These are phyloP conservation scores for Rhododendron henanense DNA, from an alignment of 148 eudicot species.

Conservation along the genomic window DNA sequence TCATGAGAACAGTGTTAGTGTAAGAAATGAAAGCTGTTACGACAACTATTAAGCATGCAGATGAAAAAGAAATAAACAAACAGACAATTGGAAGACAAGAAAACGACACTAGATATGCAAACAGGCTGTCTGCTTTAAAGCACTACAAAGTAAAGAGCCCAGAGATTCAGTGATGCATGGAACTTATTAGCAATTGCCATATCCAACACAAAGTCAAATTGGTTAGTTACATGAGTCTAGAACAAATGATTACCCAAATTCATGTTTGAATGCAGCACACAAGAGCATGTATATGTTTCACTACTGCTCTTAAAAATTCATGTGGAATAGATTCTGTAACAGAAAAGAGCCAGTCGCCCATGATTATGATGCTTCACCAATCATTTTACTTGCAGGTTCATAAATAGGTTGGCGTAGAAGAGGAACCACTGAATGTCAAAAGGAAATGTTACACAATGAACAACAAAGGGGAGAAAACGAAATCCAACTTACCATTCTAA, in stretches of 20 bases:
- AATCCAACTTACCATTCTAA: slow-evolving; percentile 53
- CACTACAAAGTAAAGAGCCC: neutral
- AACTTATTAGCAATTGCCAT: neutral
- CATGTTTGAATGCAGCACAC: neutral
- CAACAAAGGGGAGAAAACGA: neutral
- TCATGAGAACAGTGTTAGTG: neutral
- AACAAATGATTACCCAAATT: neutral
- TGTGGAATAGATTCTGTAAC: neutral
- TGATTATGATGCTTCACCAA: neutral
- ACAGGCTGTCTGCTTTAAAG: neutral
- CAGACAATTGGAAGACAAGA: neutral
- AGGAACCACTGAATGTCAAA: neutral
- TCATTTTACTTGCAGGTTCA: neutral
- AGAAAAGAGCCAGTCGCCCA: neutral
- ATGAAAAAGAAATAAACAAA: neutral
- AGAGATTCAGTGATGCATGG: neutral
- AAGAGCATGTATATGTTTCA: neutral
- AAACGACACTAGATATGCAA: neutral
- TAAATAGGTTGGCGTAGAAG: neutral
- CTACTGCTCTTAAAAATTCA: neutral
- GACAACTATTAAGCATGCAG: neutral
- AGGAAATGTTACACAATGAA: neutral
- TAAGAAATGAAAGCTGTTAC: neutral
- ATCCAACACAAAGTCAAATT: neutral
- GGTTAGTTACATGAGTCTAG: neutral